phyloP scores from a whole-genome alignment of 768 basidiomycete species.

The Russula virescens region DNA sequence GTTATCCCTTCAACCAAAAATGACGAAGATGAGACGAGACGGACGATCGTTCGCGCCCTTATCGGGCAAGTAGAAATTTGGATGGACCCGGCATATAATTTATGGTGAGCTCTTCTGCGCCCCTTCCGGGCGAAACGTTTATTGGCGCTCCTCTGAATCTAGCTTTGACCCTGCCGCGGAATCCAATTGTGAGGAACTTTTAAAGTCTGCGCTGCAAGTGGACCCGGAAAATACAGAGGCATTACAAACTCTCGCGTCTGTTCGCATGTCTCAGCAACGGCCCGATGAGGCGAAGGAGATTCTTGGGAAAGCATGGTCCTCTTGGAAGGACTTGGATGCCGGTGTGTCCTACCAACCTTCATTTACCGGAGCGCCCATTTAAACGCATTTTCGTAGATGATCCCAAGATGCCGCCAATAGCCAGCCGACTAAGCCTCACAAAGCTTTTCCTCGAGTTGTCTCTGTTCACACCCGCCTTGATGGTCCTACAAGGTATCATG shows the following conservation, averaged over 20 bases:
- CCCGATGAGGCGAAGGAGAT: slow-evolving; percentile 74
- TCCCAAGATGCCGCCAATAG: slow-evolving; percentile 61
- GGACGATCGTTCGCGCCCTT: slow-evolving; percentile 70
- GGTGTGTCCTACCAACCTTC: slow-evolving; percentile 29
- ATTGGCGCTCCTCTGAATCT: too few relatives aligned
- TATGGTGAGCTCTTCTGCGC: slow-evolving; percentile 53
- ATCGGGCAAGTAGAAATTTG: slow-evolving; percentile 91
- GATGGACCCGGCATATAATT: slow-evolving; percentile 88
- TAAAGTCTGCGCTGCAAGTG: slow-evolving; percentile 63
- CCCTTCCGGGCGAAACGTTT: background rate
- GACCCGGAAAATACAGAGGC: slow-evolving; percentile 77
- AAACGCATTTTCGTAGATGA: slow-evolving; percentile 43
- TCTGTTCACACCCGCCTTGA: slow-evolving; percentile 63
- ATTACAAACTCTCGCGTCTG: slow-evolving; percentile 73
- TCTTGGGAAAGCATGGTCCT: slow-evolving; percentile 60
- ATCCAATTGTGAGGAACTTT: slow-evolving; percentile 71
- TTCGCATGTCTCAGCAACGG: slow-evolving; percentile 81
- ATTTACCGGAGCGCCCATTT: background rate
- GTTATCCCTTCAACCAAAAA: slow-evolving; percentile 30
- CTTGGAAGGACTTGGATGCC: slow-evolving; percentile 65
- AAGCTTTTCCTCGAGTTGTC: slow-evolving; percentile 76
- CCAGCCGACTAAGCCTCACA: slow-evolving; percentile 66
- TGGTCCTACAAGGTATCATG: slow-evolving; percentile 74
- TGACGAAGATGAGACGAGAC: slow-evolving; percentile 56
- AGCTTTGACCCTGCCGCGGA: slow-evolving; percentile 84